These are phyloP conservation scores for Fusarium metavorans DNA, from an alignment of 2,329 filamentous ascomycete genomes.

Conservation along the genomic window DNA sequence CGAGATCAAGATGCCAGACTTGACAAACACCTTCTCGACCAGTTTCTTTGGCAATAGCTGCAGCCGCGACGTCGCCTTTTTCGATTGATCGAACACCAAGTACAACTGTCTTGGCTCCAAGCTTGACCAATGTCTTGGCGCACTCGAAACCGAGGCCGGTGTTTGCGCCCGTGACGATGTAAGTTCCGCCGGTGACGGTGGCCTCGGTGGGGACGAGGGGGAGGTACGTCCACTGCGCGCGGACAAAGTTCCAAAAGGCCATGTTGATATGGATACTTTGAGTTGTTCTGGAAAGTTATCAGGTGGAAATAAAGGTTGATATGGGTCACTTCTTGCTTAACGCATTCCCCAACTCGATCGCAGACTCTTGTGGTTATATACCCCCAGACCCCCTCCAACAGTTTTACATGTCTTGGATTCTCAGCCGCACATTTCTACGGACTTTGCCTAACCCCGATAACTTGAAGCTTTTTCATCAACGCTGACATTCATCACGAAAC, in stretches of 20 bases:
- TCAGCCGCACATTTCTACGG: background rate
- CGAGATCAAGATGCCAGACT: conserved; percentile 18
- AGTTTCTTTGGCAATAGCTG: background rate
- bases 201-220: background rate
- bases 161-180: background rate
- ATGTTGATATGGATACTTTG: background rate
- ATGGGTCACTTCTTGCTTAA: background rate
- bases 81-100: background rate
- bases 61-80: background rate
- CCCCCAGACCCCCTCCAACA: too few relatives aligned
- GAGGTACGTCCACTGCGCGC: background rate
- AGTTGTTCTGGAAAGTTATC: background rate
- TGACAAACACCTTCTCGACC: background rate
- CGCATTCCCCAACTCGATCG: background rate
- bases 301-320: background rate
- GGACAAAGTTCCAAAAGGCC: background rate
- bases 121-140: background rate
- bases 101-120: background rate
- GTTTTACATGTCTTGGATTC: accelerated
- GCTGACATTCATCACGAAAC: background rate
- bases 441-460: background rate
- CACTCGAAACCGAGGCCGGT: background rate
- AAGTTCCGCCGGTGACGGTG: background rate
- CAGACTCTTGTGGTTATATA: background rate
- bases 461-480: background rate